Conservation (phyloP, 1,284 basidiomycete species). For the Naganishia sp. region DNA sequence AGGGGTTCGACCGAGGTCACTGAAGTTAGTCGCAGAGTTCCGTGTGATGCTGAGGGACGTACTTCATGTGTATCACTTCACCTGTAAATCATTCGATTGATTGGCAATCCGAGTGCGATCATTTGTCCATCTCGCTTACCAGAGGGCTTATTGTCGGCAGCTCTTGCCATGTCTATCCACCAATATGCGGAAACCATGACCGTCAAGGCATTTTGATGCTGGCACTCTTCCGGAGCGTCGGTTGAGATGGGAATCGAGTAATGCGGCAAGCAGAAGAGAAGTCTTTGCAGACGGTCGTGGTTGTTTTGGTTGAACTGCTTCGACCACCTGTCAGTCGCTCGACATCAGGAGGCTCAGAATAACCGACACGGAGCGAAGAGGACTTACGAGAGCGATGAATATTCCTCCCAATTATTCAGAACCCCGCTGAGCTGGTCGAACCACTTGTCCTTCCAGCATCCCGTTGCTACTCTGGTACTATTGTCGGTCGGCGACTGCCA, state of each 20-base stretch:
- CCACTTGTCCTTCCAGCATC: constrained; percentile 3
- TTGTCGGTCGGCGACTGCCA: neutral
- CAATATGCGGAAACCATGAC: neutral
- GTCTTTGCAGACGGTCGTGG: neutral
- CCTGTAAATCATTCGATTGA: no score
- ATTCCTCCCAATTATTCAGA: neutral
- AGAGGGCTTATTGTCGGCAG: no score
- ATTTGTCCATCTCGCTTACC: no score
- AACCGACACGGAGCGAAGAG: no score
- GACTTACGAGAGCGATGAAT: neutral
- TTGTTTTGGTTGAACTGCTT: neutral
- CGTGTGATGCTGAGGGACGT: no score
- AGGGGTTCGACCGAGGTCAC: no score
- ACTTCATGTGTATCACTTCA: no score
- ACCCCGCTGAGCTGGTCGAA: neutral
- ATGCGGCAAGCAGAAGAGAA: neutral
- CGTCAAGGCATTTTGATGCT: neutral
- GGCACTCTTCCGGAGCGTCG: neutral
- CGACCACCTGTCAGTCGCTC: neutral
- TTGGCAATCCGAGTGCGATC: no score
- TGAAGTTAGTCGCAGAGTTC: neutral
- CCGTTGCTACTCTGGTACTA: neutral
- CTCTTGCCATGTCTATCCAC: neutral
- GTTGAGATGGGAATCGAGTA: neutral
- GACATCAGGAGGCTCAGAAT: no score